Conservation (phyloP, 2,329 filamentous ascomycete species). For the Cordyceps javanica region DNA sequence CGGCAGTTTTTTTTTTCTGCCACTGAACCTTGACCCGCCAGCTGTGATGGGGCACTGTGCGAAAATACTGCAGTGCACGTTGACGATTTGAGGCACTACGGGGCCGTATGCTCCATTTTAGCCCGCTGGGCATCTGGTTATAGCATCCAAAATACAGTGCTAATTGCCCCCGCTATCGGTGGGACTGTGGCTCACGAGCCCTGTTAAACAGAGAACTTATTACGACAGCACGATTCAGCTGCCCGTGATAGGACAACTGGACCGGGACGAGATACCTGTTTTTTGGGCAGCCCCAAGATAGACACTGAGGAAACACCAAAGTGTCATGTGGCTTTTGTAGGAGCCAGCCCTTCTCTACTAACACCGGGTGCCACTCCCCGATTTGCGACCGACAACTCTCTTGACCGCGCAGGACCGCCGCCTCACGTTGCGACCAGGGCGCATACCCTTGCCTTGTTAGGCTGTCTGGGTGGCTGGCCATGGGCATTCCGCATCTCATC, state of each 20-base stretch:
- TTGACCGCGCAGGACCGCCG: neutral
- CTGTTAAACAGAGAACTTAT: neutral
- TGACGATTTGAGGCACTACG: neutral
- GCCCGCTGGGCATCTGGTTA: neutral
- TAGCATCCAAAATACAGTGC: constrained; percentile 6
- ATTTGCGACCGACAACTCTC: constrained; percentile 1
- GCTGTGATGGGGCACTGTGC: constrained; percentile 2
- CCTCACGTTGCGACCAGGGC: neutral
- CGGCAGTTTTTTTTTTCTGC: constrained; percentile 8
- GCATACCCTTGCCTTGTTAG: neutral
- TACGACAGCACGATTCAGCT: neutral
- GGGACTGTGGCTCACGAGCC: constrained; percentile 5
- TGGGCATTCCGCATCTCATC: constrained; percentile 57
- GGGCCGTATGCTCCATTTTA: neutral
- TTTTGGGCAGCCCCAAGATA: neutral
- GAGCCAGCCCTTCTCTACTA: neutral
- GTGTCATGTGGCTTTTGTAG: constrained; percentile 16
- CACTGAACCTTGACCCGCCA: neutral
- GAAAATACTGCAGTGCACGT: neutral
- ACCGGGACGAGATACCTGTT: neutral
- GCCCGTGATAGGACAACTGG: neutral
- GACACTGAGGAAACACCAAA: neutral
- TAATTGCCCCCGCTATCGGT: constrained; percentile 1
- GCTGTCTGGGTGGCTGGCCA: no score
- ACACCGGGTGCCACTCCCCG: neutral